These are phyloP conservation scores for Castanospermum australe DNA, from an alignment of 306 rosid genomes.

Conservation along the genomic window DNA sequence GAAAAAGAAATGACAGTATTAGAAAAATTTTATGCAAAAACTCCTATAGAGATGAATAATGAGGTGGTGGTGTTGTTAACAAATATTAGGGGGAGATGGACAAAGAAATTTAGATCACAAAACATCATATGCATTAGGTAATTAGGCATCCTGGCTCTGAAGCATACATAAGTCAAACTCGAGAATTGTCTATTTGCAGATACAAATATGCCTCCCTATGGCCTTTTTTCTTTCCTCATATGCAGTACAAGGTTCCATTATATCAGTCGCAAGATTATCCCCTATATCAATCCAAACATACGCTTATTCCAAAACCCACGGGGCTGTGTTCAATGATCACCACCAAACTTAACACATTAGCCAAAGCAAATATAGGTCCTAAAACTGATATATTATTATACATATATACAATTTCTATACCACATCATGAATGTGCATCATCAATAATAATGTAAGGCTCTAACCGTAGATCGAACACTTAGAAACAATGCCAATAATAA, in stretches of 20 bases:
- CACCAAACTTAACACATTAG: too few relatives aligned
- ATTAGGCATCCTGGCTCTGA: background rate
- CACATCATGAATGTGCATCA: too few relatives aligned
- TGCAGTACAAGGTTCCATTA: too few relatives aligned
- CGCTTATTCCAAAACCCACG: too few relatives aligned
- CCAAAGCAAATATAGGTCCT: too few relatives aligned
- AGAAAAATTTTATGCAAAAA: background rate
- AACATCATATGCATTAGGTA: background rate
- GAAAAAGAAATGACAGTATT: background rate
- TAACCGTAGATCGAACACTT: background rate
- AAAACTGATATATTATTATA: too few relatives aligned
- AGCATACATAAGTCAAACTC: background rate
- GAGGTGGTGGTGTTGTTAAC: background rate
- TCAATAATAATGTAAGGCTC: too few relatives aligned
- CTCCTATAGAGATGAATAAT: background rate
- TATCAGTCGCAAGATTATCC: too few relatives aligned
- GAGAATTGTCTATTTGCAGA: background rate
- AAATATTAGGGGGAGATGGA: background rate
- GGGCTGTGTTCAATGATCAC: too few relatives aligned
- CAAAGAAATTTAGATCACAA: background rate
- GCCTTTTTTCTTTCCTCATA: too few relatives aligned
- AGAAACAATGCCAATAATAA: background rate
- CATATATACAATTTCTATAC: too few relatives aligned
- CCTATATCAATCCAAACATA: too few relatives aligned
- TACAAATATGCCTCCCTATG: background rate